Evolutionary conservation across 2,329 filamentous ascomycete genomes (phyloP), one percentile per base, ranked within the genome.

Genomic region (Colletotrichum sp.): DNA sequence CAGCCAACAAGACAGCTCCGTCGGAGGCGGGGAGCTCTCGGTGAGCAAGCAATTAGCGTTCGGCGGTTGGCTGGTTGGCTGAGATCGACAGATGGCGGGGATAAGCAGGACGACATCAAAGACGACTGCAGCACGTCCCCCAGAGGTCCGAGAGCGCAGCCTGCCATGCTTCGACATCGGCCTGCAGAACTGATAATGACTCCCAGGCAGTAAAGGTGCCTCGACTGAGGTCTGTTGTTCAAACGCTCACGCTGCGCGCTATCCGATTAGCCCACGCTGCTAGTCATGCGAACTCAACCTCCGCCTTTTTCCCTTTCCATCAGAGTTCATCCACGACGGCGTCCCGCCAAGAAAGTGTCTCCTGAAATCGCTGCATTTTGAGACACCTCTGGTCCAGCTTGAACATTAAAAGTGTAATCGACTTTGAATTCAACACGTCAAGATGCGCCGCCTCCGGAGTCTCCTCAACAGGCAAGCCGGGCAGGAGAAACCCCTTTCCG

Each of bases 211-310:
- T 34, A 61, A 48, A 48, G 67, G 16, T 59, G 39, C 64, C 28
- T 63, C 26, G 7, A 30, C 18, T 10, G 39, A 48, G 39, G 36
- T 28, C n/a, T 65, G 39, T 60, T 71, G 39, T 63, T 65, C 70
- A 64, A 74, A 65, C 70, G 48, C 71, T 43, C 65, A 65, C 71
- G 30, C 55, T 60, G 61, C 68, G 26, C 26, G 63, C 70, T 43
- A 75, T 36, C 55, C 36, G 28, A 57, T 66, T 75, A 65, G 57
- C 57, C 63, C 72, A 72, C 28, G 70, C 55, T 74, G 43, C 74
- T 74, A 76, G 74, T 76, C 74, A 76, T 76, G 74, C 74, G 74
- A 76, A 74, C 64, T 75, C 74, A 76, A 76, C 70, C 70, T 59
- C 70, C 64, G 57, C 74, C 57, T 65, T 68, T 64, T 43, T 59